phyloP scores from a whole-genome alignment of 352 stramenopile species.

The Pythium aquatile region DNA sequence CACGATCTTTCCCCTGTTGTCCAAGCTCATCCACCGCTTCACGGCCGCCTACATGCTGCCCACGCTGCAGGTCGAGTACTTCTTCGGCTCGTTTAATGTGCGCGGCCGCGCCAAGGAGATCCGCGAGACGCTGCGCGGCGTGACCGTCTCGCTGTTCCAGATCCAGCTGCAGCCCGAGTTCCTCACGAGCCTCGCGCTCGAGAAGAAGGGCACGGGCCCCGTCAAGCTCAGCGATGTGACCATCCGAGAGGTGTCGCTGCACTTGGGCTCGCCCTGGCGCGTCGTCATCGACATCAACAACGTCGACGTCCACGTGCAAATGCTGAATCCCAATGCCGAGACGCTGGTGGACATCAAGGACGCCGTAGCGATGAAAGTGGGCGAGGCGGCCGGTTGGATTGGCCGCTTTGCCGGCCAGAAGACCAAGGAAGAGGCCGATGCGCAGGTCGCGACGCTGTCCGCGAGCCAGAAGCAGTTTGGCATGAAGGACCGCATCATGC shows the following conservation, averaged over 20 bases:
- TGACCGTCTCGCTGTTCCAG: slow-evolving; percentile 25
- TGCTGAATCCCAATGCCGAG: slow-evolving; percentile 24
- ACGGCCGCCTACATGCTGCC: slow-evolving; percentile 29
- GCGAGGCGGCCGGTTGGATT: slow-evolving; percentile 22
- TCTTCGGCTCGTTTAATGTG: slow-evolving; percentile 24
- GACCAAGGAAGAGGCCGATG: slow-evolving; percentile 22
- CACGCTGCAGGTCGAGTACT: slow-evolving; percentile 27
- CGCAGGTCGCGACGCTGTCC: slow-evolving; percentile 15
- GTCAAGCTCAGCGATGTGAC: slow-evolving; percentile 18
- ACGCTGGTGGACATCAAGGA: slow-evolving; percentile 24
- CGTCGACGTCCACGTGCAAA: slow-evolving; percentile 22
- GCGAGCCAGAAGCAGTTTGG: slow-evolving; percentile 19
- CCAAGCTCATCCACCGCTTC: slow-evolving; percentile 30
- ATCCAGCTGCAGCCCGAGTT: slow-evolving; percentile 30
- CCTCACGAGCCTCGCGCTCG: slow-evolving; percentile 27
- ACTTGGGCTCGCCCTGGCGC: slow-evolving; percentile 26
- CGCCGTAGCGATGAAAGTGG: slow-evolving; percentile 25
- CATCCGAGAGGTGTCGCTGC: slow-evolving; percentile 27
- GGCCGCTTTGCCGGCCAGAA: slow-evolving; percentile 25
- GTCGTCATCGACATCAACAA: slow-evolving; percentile 29
- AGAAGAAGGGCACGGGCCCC: slow-evolving; percentile 26
- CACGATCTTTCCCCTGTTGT: slow-evolving; percentile 32
- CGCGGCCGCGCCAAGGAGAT: slow-evolving; percentile 22
- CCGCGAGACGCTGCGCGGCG: slow-evolving; percentile 24
- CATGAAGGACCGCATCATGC: slow-evolving; percentile 34